phyloP scores from a whole-genome alignment of 768 basidiomycete species.

The Trametes villosa region DNA sequence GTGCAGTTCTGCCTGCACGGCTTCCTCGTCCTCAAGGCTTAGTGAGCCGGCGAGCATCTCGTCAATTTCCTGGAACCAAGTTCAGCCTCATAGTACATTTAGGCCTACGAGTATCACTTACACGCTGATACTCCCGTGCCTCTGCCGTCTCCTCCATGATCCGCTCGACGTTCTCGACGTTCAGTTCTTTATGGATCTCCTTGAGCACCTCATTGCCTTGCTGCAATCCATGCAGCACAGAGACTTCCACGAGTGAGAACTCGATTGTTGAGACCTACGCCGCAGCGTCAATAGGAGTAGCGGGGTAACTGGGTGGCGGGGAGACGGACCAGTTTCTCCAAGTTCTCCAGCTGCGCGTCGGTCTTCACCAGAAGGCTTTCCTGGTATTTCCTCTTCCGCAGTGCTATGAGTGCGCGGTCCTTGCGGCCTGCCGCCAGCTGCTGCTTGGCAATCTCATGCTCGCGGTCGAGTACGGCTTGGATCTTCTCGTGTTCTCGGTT shows the following conservation, averaged over 20 bases:
- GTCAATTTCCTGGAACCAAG: constrained; percentile 76
- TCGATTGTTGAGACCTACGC: constrained; percentile 92
- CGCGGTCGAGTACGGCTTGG: constrained; percentile 82
- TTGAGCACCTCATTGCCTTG: constrained; percentile 94
- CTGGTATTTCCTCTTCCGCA: constrained; percentile 93
- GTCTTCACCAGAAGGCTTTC: constrained; percentile 86
- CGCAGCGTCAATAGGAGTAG: neutral
- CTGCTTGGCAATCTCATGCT: constrained; percentile 85
- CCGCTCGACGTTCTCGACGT: constrained; percentile 89
- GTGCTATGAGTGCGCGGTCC: constrained; percentile 83
- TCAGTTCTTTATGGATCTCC: constrained; percentile 94
- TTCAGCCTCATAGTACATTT: neutral
- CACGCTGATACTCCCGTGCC: constrained; percentile 89
- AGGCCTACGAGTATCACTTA: constrained; percentile 39
- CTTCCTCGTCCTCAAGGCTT: constrained; percentile 90
- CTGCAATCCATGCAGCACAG: constrained; percentile 88
- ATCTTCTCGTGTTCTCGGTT: constrained; percentile 54
- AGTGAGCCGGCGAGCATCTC: constrained; percentile 84
- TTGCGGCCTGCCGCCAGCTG: constrained; percentile 84
- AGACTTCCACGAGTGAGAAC: constrained; percentile 92
- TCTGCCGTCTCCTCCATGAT: constrained; percentile 92
- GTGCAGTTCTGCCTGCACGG: constrained; percentile 82
- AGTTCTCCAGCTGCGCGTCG: constrained; percentile 83
- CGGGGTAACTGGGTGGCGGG: neutral
- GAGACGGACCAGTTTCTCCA: constrained; percentile 81